Evolutionary conservation across 495 filamentous ascomycete species (phyloP).

Genomic region (Patellaria atrata): DNA sequence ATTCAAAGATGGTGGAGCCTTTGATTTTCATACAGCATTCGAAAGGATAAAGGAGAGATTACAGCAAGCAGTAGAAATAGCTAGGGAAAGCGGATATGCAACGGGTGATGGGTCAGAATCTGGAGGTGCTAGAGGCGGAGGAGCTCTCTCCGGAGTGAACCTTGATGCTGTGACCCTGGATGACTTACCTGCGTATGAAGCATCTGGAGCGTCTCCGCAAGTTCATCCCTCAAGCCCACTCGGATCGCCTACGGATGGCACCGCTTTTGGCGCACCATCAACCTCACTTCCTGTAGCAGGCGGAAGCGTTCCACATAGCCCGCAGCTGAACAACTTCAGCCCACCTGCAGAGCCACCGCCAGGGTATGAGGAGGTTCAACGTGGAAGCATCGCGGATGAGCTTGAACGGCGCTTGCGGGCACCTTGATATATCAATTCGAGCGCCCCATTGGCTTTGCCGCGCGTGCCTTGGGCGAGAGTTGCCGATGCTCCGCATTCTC

Average conservation of each 20-base stretch:
- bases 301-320: too few relatives aligned
- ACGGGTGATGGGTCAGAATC: conserved; percentile 21
- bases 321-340: conserved; percentile 22
- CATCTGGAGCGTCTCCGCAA: conserved; percentile 10
- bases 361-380: conserved; percentile 83
- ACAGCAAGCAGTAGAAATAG: conserved; percentile 62
- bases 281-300: too few relatives aligned
- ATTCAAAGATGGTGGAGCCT: conserved; percentile 90
- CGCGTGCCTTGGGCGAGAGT: too few relatives aligned
- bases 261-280: too few relatives aligned
- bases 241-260: too few relatives aligned
- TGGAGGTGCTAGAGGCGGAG: conserved; percentile 20
- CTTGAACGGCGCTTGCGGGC: conserved; percentile 31
- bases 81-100: conserved; percentile 32
- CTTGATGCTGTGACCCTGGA: conserved; percentile 54
- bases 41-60: conserved; percentile 75
- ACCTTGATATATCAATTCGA: conserved; percentile 1
- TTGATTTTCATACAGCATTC: conserved; percentile 74
- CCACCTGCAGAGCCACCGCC: conserved; percentile 73
- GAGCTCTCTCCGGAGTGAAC: conserved; percentile 38
- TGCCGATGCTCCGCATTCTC: too few relatives aligned
- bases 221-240: too few relatives aligned
- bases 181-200: conserved; percentile 68
- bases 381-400: conserved; percentile 53
- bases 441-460: not conserved